Conservation (phyloP, 345 rosid species). For the Citrus reticulata region DNA sequence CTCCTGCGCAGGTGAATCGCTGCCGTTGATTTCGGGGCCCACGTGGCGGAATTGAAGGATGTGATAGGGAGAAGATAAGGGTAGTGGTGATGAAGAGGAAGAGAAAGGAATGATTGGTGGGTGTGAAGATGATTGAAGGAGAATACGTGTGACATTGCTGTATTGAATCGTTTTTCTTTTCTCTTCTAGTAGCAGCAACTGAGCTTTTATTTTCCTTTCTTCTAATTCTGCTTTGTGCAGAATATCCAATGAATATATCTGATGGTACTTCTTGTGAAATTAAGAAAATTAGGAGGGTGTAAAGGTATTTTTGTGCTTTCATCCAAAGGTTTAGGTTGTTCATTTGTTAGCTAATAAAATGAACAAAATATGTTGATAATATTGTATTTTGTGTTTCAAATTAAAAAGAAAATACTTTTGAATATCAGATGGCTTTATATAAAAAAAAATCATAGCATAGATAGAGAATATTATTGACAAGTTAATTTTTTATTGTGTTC, state of each 20-base stretch:
- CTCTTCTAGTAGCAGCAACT: background rate
- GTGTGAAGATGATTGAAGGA: constrained; percentile 17
- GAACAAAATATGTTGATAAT: background rate
- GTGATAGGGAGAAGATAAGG: constrained; percentile 13
- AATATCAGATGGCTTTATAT: too few relatives aligned
- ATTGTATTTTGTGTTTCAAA: background rate
- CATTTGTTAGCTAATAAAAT: background rate
- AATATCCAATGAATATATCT: background rate
- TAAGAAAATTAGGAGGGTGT: background rate
- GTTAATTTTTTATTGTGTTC: too few relatives aligned
- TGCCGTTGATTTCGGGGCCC: constrained; percentile 24
- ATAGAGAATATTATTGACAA: too few relatives aligned
- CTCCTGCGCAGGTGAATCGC: constrained; percentile 21
- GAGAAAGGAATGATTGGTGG: constrained; percentile 19
- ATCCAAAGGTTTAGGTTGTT: background rate
- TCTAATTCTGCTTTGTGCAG: too few relatives aligned
- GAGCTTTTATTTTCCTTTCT: background rate
- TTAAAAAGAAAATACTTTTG: too few relatives aligned
- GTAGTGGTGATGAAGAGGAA: constrained; percentile 4
- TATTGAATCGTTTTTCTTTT: background rate
- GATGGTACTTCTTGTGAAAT: background rate
- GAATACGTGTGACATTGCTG: constrained; percentile 34
- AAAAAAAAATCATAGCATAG: too few relatives aligned
- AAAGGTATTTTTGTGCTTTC: background rate
- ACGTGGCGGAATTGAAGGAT: constrained; percentile 20